phyloP scores from a whole-genome alignment of 1,139 yeast genomes.

The Hyphopichia khmerensis region DNA sequence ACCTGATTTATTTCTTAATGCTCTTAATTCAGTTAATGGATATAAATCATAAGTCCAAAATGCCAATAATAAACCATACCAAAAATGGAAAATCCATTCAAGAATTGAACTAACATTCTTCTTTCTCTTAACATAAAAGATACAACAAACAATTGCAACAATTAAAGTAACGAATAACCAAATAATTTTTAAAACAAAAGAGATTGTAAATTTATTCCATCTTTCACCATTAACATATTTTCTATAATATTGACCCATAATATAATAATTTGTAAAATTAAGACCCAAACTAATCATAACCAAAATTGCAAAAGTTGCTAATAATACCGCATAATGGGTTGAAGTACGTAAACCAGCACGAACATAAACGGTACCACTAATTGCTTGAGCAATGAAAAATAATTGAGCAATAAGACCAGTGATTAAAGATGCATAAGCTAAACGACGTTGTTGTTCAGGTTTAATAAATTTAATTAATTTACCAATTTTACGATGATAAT shows the following conservation, averaged over 20 bases:
- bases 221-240: slow-evolving; percentile 31
- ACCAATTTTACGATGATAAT: slow-evolving; percentile 31
- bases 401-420: slow-evolving; percentile 25
- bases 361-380: slow-evolving; percentile 21
- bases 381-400: slow-evolving; percentile 23
- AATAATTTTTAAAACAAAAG: slow-evolving; percentile 28
- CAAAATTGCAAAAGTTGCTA: slow-evolving; percentile 28
- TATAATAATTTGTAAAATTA: slow-evolving; percentile 29
- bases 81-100: slow-evolving; percentile 38
- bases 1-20: slow-evolving; percentile 9
- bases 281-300: slow-evolving; percentile 22
- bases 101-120: slow-evolving; percentile 22
- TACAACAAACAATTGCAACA: slow-evolving; percentile 27
- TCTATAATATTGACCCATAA: slow-evolving; percentile 31
- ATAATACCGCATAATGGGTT: slow-evolving; percentile 23
- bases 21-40: slow-evolving; percentile 27
- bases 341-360: slow-evolving; percentile 15
- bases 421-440: slow-evolving; percentile 26
- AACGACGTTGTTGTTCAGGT: slow-evolving; percentile 24
- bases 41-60: slow-evolving; percentile 39
- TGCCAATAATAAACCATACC: slow-evolving; percentile 35
- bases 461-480: slow-evolving; percentile 29
- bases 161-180: slow-evolving; percentile 30
- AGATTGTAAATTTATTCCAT: slow-evolving; percentile 32
- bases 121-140: slow-evolving; percentile 20